Conservation (phyloP, 2,329 filamentous ascomycete genomes). For the Colletotrichum lupini region DNA sequence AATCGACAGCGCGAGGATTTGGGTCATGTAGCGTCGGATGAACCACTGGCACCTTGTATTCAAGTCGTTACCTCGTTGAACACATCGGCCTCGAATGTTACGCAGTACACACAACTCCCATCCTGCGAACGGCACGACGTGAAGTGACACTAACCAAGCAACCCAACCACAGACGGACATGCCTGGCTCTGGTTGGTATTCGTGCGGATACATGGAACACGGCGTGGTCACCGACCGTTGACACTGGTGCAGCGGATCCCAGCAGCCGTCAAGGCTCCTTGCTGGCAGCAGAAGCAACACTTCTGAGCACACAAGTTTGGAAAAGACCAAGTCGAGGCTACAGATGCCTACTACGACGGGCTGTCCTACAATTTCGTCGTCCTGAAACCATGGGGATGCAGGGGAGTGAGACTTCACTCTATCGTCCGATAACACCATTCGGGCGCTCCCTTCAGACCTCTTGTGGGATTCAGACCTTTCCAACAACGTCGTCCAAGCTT, state of each 20-base stretch:
- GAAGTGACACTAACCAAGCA: background rate
- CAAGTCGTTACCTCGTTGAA: background rate
- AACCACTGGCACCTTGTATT: too few species aligned
- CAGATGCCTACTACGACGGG: background rate
- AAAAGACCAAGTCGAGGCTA: slow-evolving; percentile 12
- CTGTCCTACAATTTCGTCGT: slow-evolving; percentile 7
- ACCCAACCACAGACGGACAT: background rate
- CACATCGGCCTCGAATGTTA: too few species aligned
- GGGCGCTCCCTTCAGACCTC: slow-evolving; percentile 23
- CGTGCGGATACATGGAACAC: background rate
- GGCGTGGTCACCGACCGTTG: background rate
- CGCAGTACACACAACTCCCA: background rate
- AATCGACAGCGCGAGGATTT: background rate
- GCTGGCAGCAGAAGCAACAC: background rate
- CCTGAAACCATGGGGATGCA: slow-evolving; percentile 24
- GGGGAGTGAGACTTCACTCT: slow-evolving; percentile 12
- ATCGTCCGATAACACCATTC: slow-evolving; percentile 4
- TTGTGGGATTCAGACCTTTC: slow-evolving; percentile 7
- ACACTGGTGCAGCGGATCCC: background rate
- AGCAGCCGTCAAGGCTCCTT: background rate
- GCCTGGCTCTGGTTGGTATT: background rate
- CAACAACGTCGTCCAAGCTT: slow-evolving; percentile 4
- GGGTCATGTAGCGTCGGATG: too few species aligned
- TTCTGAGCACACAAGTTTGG: background rate
- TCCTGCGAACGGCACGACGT: background rate